phyloP scores from a whole-genome alignment of 108 stramenopile genomes.

The Fragilariopsis cylindrus region DNA sequence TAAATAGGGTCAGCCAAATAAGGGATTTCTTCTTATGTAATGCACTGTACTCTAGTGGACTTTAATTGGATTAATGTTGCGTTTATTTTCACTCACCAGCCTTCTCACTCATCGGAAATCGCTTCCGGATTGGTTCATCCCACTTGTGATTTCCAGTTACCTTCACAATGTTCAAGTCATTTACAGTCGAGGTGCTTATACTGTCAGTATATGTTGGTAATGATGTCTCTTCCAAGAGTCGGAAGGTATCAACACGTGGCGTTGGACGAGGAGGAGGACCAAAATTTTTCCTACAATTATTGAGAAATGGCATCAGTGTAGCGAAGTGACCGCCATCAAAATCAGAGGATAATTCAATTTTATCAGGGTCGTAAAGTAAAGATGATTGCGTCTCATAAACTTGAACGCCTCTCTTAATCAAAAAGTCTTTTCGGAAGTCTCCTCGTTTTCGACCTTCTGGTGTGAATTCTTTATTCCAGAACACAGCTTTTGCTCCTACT shows the following conservation, averaged over 20 bases:
- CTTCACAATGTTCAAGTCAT: constrained; percentile 23
- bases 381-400: constrained; percentile 26
- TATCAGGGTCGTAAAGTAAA: constrained; percentile 36
- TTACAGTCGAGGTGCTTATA: background rate
- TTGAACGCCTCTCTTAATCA: background rate
- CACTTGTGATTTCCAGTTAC: constrained; percentile 21
- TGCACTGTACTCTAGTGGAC: too few species aligned
- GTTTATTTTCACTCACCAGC: too few species aligned
- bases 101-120: constrained; percentile 40
- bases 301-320: constrained; percentile 51
- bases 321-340: constrained; percentile 51
- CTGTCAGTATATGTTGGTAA: background rate
- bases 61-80: too few species aligned
- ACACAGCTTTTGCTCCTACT: constrained; percentile 27
- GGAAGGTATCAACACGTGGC: constrained; percentile 32
- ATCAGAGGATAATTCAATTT: constrained; percentile 25
- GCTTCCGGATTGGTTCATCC: constrained; percentile 35
- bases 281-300: constrained; percentile 30
- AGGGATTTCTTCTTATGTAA: too few species aligned
- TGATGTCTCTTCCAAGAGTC: constrained; percentile 17
- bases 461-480: constrained; percentile 42
- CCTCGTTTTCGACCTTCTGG: constrained; percentile 22
- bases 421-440: background rate
- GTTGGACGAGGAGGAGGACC: constrained; percentile 36
- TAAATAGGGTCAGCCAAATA: too few species aligned